Percentiles rank a stretch among this genome's conserved stretches.
Evolutionary conservation across 306 rosid genomes (phyloP).

Genomic region (Trifolium dubium): DNA sequence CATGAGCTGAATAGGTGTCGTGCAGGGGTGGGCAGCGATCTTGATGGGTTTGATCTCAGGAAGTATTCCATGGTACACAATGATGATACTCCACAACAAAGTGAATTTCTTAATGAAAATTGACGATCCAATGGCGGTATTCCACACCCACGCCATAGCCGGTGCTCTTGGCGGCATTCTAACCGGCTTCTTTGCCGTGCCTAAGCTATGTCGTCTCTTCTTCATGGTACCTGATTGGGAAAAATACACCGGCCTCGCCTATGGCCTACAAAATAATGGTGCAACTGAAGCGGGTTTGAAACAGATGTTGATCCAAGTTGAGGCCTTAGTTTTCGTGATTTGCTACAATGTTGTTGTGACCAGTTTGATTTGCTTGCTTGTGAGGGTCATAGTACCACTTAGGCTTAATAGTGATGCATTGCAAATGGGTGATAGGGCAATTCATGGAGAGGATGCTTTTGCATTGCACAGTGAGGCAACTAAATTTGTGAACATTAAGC

Average conservation of each 20-base stretch:
- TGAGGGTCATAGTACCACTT: conserved; percentile 45
- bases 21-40: conserved; percentile 67
- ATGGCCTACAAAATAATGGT: conserved; percentile 49
- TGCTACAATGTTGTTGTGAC: conserved; percentile 47
- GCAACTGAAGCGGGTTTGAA: conserved; percentile 44
- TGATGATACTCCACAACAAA: conserved; percentile 55
- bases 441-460: conserved; percentile 63
- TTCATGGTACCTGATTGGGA: conserved; percentile 60
- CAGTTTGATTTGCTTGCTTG: conserved; percentile 50
- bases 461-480: conserved; percentile 28
- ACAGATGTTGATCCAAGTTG: conserved; percentile 54
- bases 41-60: conserved; percentile 57
- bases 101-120: conserved; percentile 37
- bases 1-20: conserved; percentile 47
- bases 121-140: conserved; percentile 56
- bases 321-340: conserved; percentile 48
- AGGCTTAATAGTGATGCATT: conserved; percentile 40
- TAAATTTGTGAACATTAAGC: conserved; percentile 34
- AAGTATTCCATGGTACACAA: conserved; percentile 61
- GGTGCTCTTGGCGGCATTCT: conserved; percentile 56
- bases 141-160: conserved; percentile 63
- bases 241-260: conserved; percentile 56
- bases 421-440: conserved; percentile 49
- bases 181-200: conserved; percentile 54
- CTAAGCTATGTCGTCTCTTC: conserved; percentile 59